These are phyloP conservation scores for Mucor mucedo DNA, from an alignment of 371 early-diverging fungal genomes.

Conservation along the genomic window DNA sequence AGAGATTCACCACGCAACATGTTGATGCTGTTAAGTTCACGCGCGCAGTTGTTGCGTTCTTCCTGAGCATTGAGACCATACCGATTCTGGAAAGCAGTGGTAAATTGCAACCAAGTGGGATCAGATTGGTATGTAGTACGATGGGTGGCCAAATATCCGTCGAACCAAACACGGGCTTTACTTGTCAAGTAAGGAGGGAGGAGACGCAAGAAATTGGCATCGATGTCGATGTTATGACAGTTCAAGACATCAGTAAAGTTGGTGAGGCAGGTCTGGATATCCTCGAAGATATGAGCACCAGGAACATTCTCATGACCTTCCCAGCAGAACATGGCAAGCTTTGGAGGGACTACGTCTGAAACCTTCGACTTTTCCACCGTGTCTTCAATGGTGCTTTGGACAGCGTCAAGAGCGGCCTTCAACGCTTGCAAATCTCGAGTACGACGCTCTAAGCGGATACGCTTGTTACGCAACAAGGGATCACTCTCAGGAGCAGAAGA, in stretches of 20 bases:
- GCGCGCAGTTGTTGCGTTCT: too few relatives aligned
- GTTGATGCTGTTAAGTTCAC: neutral
- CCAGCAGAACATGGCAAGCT: too few relatives aligned
- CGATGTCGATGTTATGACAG: neutral
- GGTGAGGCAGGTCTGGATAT: constrained; percentile 1
- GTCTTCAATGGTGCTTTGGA: too few relatives aligned
- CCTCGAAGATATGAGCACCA: constrained; percentile 4
- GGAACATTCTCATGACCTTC: too few relatives aligned
- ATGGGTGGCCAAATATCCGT: neutral
- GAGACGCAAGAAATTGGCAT: constrained; percentile 9
- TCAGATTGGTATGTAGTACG: neutral
- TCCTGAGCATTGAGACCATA: constrained; percentile 4
- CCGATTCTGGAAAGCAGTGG: neutral
- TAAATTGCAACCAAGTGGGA: constrained; percentile 6
- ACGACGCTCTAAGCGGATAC: too few relatives aligned
- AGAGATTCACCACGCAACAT: neutral
- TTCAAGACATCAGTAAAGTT: constrained; percentile 16
- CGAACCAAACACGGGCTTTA: constrained; percentile 6
- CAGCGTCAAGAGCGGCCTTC: too few relatives aligned
- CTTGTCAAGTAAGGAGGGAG: constrained; percentile 5
- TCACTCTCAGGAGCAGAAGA: too few relatives aligned
- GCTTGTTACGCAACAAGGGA: too few relatives aligned
- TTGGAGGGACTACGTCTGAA: too few relatives aligned
- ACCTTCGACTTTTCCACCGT: too few relatives aligned
- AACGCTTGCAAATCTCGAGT: too few relatives aligned